Percentiles rank a stretch among this genome's conserved stretches.
Conservation (phyloP, 768 basidiomycete genomes). For the Calocybe cyanea region DNA sequence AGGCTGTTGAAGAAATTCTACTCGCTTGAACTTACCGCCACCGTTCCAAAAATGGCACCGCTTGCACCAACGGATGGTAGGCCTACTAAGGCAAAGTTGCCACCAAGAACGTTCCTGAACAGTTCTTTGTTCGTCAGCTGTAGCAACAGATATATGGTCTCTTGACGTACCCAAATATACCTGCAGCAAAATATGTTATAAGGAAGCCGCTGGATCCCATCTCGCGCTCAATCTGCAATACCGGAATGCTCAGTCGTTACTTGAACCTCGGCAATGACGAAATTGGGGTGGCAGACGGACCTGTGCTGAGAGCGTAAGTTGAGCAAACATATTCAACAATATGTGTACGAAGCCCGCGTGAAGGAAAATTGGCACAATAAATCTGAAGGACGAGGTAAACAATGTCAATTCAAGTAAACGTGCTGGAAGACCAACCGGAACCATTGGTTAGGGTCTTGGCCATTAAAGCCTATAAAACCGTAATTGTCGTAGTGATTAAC, state of each 20-base stretch:
- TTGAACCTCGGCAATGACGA: neutral
- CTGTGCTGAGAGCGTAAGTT: constrained; percentile 74
- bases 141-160: neutral
- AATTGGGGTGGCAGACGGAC: constrained; percentile 30
- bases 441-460: constrained; percentile 42
- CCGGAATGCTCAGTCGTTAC: neutral
- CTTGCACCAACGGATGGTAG: constrained; percentile 88
- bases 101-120: constrained; percentile 77
- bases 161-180: constrained; percentile 76
- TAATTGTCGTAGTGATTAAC: neutral
- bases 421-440: constrained; percentile 31
- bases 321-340: constrained; percentile 85
- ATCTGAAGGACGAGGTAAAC: constrained; percentile 38
- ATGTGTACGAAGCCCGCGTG: constrained; percentile 97
- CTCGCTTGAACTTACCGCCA: constrained; percentile 49
- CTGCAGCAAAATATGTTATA: constrained; percentile 83
- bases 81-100: constrained; percentile 89
- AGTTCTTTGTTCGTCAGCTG: neutral
- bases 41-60: constrained; percentile 88
- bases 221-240: constrained; percentile 80
- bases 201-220: constrained; percentile 88
- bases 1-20: neutral
- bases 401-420: neutral
- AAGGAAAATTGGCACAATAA: constrained; percentile 85
- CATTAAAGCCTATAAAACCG: constrained; percentile 34